A percentile compares a stretch with the other conserved stretches of the same genome.
phyloP scores from a whole-genome alignment of 495 filamentous ascomycete species.

The Halenospora varia region DNA sequence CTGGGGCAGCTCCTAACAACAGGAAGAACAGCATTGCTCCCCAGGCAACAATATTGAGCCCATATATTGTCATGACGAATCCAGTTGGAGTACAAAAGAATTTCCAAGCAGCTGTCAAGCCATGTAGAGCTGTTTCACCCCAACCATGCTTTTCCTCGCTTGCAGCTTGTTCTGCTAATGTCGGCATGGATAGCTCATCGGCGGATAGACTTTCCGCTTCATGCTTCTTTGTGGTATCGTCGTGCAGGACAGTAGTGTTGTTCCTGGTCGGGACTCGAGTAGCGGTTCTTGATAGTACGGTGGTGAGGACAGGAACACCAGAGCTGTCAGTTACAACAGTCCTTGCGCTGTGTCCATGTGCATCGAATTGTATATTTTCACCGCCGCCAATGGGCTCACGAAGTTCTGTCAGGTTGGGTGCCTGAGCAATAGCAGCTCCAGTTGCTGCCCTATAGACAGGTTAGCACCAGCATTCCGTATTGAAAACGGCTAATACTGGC shows the following conservation, averaged over 20 bases:
- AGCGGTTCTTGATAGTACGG: not conserved
- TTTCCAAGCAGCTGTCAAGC: constrained; percentile 45
- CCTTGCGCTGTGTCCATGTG: constrained; percentile 15
- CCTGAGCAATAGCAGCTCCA: constrained; percentile 30
- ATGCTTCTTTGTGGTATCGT: not conserved
- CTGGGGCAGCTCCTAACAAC: constrained; percentile 65
- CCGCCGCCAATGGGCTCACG: constrained; percentile 19
- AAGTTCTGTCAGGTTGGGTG: constrained; percentile 29
- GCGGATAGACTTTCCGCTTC: not conserved
- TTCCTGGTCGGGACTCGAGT: not conserved
- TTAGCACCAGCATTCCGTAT: no score
- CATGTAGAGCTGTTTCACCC: constrained; percentile 44
- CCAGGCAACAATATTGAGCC: constrained; percentile 78
- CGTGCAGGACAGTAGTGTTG: no score
- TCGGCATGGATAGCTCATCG: not conserved
- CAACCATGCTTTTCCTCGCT: constrained; percentile 45
- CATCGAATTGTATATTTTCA: constrained; percentile 23
- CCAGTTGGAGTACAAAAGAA: constrained; percentile 64
- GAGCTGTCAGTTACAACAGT: constrained; percentile 13
- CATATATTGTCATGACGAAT: constrained; percentile 71
- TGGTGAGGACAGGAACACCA: constrained; percentile 8
- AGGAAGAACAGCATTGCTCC: constrained; percentile 86
- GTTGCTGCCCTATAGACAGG: no score
- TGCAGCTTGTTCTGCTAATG: not conserved
- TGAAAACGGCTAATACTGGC: no score